These are phyloP conservation scores for Melocanna baccifera DNA, from an alignment of 176 grass and related monocot genomes.

Conservation along the genomic window DNA sequence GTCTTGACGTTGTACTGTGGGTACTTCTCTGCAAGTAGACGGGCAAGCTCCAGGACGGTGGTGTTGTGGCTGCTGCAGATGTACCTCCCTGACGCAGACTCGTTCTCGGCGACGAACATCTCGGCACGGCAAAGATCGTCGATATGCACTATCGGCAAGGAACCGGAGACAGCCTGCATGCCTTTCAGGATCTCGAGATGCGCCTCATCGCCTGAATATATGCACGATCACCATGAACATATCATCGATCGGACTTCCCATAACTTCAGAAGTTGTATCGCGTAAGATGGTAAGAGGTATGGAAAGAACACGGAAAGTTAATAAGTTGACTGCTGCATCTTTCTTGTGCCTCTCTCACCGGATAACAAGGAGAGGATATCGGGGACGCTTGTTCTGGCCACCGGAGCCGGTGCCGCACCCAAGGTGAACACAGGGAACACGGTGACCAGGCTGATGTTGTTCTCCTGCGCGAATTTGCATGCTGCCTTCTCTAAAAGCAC, in stretches of 20 bases:
- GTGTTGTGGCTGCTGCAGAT: slow-evolving; percentile 31
- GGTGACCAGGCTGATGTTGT: slow-evolving; percentile 51
- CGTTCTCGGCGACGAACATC: slow-evolving; percentile 13
- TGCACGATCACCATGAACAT: no score
- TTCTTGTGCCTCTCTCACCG: slow-evolving; percentile 25
- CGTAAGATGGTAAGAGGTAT: no score
- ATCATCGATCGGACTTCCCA: no score
- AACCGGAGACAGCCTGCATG: slow-evolving; percentile 8
- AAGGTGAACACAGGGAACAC: slow-evolving; percentile 35
- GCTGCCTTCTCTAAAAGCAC: slow-evolving; percentile 62
- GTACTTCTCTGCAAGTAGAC: neutral
- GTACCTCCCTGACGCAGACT: slow-evolving; percentile 30
- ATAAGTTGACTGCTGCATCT: neutral
- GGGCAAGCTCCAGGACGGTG: slow-evolving; percentile 1
- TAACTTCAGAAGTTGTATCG: neutral
- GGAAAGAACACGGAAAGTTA: no score
- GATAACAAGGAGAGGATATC: slow-evolving; percentile 42
- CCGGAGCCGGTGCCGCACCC: slow-evolving; percentile 17
- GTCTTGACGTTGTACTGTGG: neutral
- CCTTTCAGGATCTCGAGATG: neutral
- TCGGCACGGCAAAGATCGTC: no score
- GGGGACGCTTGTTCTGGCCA: neutral
- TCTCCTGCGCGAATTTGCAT: slow-evolving; percentile 46
- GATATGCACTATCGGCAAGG: neutral
- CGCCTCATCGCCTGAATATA: neutral